Evolutionary conservation across 352 stramenopile genomes (phyloP).

Genomic region (Pythium grandisporangium): DNA sequence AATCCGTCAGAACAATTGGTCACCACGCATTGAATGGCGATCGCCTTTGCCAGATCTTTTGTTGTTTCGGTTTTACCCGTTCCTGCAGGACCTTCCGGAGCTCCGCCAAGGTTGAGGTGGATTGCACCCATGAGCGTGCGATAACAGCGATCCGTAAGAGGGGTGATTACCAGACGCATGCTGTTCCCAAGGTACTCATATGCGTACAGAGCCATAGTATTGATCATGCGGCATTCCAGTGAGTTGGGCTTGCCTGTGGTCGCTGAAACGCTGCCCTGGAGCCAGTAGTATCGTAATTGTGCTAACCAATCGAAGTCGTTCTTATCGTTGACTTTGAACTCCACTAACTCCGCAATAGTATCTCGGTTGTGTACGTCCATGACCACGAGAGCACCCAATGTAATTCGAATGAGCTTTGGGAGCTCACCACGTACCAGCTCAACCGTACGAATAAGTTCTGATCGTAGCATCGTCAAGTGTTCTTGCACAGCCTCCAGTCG

Average conservation of each 20-base stretch:
- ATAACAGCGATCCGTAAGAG: constrained; percentile 92
- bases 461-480: constrained; percentile 56
- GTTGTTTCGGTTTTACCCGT: constrained; percentile 94
- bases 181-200: constrained; percentile 94
- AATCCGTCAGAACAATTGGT: constrained; percentile 92
- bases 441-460: constrained; percentile 85
- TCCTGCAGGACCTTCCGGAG: constrained; percentile 89
- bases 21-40: constrained; percentile 93
- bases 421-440: constrained; percentile 90
- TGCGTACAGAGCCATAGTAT: constrained; percentile 86
- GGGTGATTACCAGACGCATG: constrained; percentile 92
- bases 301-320: constrained; percentile 92
- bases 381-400: constrained; percentile 88
- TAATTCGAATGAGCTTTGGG: constrained; percentile 88
- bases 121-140: constrained; percentile 93
- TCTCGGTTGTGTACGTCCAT: constrained; percentile 95
- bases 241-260: constrained; percentile 82
- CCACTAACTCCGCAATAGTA: constrained; percentile 87
- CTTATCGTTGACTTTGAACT: constrained; percentile 65
- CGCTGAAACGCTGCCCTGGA: constrained; percentile 69
- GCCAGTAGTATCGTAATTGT: constrained; percentile 91
- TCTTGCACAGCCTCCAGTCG: constrained; percentile 31
- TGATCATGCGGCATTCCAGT: constrained; percentile 89
- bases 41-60: constrained; percentile 93
- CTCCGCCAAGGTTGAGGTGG: constrained; percentile 87